Evolutionary conservation across 148 eudicot genomes (phyloP), one percentile per base, ranked within the genome.

Genomic region (Rhododendron molle): DNA sequence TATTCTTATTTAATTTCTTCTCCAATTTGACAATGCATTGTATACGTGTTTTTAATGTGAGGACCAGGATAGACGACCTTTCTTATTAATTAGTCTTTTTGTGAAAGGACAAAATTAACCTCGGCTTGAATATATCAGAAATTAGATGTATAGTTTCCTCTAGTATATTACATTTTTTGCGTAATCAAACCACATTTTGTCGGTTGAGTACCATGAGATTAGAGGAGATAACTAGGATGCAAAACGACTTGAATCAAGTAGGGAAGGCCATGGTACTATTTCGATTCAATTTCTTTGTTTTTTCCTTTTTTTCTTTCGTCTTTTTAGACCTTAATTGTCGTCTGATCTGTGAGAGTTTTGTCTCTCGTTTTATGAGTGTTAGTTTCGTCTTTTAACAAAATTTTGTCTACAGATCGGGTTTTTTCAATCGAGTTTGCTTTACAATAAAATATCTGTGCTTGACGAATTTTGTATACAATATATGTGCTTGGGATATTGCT

Each of bases 11-110:
- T 83, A 60, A 67, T 90, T 84, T 89, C 81, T 83, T 87, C 56
- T 80, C 60, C 85, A 84, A 88, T 84, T 89, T 90, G 90, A 90
- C 88, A 85, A 85, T 76, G 84, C 85, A 85, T 85, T 65, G 86
- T 89, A 32, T 83, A 88, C 44, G 85, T 67, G 82, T 83, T 83
- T 85, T 88, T 86, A 76, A 86, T 84, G 36, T 86, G 87, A 84
- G 81, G 84, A 83, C 74, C 71, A 83, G 83, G 77, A 88, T 76
- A 36, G 65, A 87, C 82, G 90, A 88, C 89, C 76, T 50, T 85
- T 73, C 69, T 85, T 84, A 26, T 82, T 85, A 47, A 74, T 30
- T 72, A n/a, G n/a, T 47, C 65, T 58, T 56, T 28, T 26, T 74
- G 34, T 76, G 12, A 83, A 90, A 87, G 82, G 89, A 88, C 92